A percentile compares a stretch with the other conserved stretches of the same genome.
These are phyloP conservation scores for Francoa sonchifolia DNA, from an alignment of 441 rosid species.

Conservation along the genomic window DNA sequence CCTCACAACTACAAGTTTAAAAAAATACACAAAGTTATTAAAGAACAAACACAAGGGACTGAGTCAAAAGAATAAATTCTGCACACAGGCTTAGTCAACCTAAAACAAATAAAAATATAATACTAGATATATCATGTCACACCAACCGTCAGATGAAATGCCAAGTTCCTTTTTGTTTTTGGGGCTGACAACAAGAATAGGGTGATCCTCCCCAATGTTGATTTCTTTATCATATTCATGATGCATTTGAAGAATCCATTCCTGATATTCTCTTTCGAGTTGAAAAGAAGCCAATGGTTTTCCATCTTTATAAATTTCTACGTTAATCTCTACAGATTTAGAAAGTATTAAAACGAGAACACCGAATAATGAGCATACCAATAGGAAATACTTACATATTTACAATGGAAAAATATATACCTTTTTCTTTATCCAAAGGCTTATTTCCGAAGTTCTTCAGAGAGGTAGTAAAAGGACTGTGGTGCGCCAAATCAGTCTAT, in stretches of 20 bases:
- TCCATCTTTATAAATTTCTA: conserved; percentile 26
- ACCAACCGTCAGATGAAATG: conserved; percentile 47
- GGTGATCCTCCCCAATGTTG: conserved; percentile 43
- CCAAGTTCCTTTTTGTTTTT: conserved; percentile 38
- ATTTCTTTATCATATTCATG: conserved; percentile 41
- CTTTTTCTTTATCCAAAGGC: conserved; percentile 25
- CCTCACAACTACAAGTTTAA: conserved; percentile 41
- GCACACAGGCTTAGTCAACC: no score
- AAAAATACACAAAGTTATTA: conserved; percentile 2
- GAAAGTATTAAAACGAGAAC: conserved; percentile 2
- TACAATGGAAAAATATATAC: conserved; percentile 14
- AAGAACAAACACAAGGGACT: conserved; percentile 1
- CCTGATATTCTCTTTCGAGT: conserved; percentile 46
- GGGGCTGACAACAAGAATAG: conserved; percentile 28
- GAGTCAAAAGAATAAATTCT: neutral
- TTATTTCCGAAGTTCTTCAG: conserved; percentile 33
- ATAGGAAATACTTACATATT: neutral
- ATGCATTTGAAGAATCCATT: conserved; percentile 68
- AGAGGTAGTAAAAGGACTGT: conserved; percentile 29
- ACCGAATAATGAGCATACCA: neutral
- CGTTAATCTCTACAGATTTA: conserved; percentile 24
- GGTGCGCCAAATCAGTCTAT: conserved; percentile 45
- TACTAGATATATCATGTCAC: conserved; percentile 1
- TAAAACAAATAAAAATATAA: conserved; percentile 1
- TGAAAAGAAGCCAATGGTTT: conserved; percentile 19